Evolutionary conservation across 805 yeast species (phyloP), one percentile per base, ranked within the genome.

Genomic region (Candida yuanshanica): DNA sequence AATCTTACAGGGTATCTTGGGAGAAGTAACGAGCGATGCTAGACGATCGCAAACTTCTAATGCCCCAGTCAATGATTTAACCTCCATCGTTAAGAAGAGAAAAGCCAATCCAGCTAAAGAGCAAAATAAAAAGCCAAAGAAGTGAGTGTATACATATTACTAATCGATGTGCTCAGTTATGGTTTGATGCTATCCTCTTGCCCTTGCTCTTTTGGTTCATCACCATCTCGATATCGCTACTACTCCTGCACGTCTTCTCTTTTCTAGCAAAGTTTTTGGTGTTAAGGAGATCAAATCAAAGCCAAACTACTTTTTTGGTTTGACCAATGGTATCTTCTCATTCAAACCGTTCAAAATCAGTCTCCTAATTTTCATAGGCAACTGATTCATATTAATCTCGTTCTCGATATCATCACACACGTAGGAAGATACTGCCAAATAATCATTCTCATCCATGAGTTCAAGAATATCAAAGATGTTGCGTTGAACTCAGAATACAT

Each of bases 61-160:
- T n/a, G 49, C 60, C 16, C 39, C 56, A 17, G 77, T 81, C 8
- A 80, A 81, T 51, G 88, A 82, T 55, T 63, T 83, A 46, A 75
- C 86, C 0, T 64, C 75, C 4, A 67, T 77, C 68, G 83, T 81
- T 9, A 78, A 75, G 55, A 83, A 82, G 62, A 74, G 75, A 55
- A 68, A 56, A 29, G 46, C 56, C 18, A 55, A 51, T 36, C 46
- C 47, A 8, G 20, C 36, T 3, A 33, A 29, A 20, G 37, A 35
- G 17, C 39, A 33, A 8, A 36, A 25, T 14, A 50, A 56, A 36
- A 52, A 50, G 37, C 38, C 48, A 12, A 52, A 46, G 21, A 43
- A 38, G n/a, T n/a, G n/a, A n/a, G n/a, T n/a, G n/a, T n/a, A n/a
- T n/a, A n/a, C n/a, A n/a, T n/a, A n/a, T n/a, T n/a, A n/a, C n/a